Evolutionary conservation across 2,329 filamentous ascomycete species (phyloP).

Genomic region (Aspergillus alliaceus): DNA sequence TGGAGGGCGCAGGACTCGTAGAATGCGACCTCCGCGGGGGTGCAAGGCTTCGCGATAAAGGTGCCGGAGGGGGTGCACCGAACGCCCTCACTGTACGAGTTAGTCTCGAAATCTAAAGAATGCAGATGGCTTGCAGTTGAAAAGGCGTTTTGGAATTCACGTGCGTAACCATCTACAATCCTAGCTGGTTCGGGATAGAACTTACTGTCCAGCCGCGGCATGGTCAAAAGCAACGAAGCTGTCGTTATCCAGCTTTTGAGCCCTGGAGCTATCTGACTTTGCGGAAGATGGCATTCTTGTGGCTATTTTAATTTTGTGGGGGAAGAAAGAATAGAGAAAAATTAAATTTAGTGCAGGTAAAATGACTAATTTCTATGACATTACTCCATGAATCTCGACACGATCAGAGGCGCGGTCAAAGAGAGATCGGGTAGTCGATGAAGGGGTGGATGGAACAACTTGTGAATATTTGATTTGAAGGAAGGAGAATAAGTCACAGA

Average conservation of each 20-base stretch:
- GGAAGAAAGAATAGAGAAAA: background rate
- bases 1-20: constrained; percentile 75
- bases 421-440: background rate
- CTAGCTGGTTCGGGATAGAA: constrained; percentile 16
- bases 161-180: background rate
- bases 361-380: background rate
- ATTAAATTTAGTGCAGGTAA: too few relatives aligned
- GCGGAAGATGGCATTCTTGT: constrained; percentile 33
- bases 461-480: background rate
- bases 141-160: background rate
- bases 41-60: constrained; percentile 93
- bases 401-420: background rate
- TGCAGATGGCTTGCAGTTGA: background rate
- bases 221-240: constrained; percentile 47
- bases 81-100: constrained; percentile 73
- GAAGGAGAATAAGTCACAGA: background rate
- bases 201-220: constrained; percentile 52
- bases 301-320: constrained; percentile 6
- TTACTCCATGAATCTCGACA: background rate
- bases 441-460: background rate
- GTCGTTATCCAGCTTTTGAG: constrained; percentile 36
- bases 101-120: background rate
- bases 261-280: constrained; percentile 33
- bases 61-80: constrained; percentile 79
- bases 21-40: constrained; percentile 79